These are phyloP conservation scores for Pseudozyma thailandica DNA, from an alignment of 1,284 basidiomycete species.

Conservation along the genomic window DNA sequence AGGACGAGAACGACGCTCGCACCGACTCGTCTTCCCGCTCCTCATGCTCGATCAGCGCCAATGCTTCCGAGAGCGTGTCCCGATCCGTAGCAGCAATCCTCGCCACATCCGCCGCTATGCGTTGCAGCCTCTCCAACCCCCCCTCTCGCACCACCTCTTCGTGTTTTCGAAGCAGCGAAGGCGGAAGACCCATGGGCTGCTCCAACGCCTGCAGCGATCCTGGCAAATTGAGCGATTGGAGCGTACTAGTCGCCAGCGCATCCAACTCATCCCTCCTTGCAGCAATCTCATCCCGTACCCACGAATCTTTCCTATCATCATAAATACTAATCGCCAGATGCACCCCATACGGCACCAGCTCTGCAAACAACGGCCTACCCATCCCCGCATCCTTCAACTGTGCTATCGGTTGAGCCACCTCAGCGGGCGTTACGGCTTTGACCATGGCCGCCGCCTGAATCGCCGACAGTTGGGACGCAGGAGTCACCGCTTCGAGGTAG, in stretches of 20 bases:
- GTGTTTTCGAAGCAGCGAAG: constrained; percentile 84
- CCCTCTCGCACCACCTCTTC: constrained; percentile 84
- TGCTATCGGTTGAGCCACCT: constrained; percentile 70
- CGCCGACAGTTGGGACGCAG: constrained; percentile 76
- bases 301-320: constrained; percentile 80
- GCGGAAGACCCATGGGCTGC: constrained; percentile 85
- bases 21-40: constrained; percentile 82
- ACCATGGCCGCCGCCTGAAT: constrained; percentile 80
- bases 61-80: constrained; percentile 78
- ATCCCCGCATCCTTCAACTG: constrained; percentile 53
- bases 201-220: constrained; percentile 88
- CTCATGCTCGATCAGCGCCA: constrained; percentile 88
- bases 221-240: constrained; percentile 82
- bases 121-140: constrained; percentile 78
- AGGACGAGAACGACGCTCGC: constrained; percentile 72
- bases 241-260: constrained; percentile 73
- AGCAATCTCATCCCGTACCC: constrained; percentile 78
- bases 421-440: constrained; percentile 74
- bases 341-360: constrained; percentile 87
- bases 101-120: constrained; percentile 79
- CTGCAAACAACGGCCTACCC: constrained; percentile 76
- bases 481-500: constrained; percentile 87
- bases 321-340: constrained; percentile 90
- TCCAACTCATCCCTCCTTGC: constrained; percentile 77
- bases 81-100: constrained; percentile 76